A percentile compares a stretch with the other conserved stretches of the same genome.
These are phyloP conservation scores for Trypanosoma lewisi DNA, from an alignment of 208 protist species.

Conservation along the genomic window DNA sequence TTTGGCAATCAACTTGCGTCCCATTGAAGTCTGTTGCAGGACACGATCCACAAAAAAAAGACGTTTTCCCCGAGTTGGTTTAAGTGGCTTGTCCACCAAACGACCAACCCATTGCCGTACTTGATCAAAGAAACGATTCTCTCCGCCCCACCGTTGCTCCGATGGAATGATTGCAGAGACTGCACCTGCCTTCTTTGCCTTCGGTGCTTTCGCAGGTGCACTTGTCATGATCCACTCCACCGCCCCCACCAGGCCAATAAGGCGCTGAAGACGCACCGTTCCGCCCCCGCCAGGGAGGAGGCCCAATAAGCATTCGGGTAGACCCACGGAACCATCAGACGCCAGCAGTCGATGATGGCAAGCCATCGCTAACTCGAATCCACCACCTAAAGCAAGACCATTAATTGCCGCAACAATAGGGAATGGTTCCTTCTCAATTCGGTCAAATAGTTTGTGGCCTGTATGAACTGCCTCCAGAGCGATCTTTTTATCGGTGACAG, in stretches of 20 bases:
- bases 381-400: constrained; percentile 92
- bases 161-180: constrained; percentile 54
- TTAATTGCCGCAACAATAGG: constrained; percentile 94
- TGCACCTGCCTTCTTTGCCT: constrained; percentile 78
- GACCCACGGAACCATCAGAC: constrained; percentile 55
- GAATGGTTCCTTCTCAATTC: constrained; percentile 52
- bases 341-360: constrained; percentile 87
- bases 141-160: constrained; percentile 55
- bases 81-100: constrained; percentile 54
- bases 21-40: constrained; percentile 59
- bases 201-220: constrained; percentile 55
- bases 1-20: constrained; percentile 49
- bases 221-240: constrained; percentile 89
- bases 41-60: constrained; percentile 46
- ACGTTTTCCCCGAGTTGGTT: constrained; percentile 45
- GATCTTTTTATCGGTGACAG: constrained; percentile 45
- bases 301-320: constrained; percentile 93
- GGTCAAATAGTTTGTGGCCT: constrained; percentile 69
- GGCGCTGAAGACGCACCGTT: constrained; percentile 92
- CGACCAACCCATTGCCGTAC: constrained; percentile 58
- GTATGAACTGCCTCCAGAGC: constrained; percentile 34
- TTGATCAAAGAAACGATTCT: constrained; percentile 73
- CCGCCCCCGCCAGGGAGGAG: constrained; percentile 93
- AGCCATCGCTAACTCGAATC: constrained; percentile 93
- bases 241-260: constrained; percentile 88